A percentile compares a stretch with the other conserved stretches of the same genome.
Conservation (phyloP, 176 grass and related monocot genomes). For the Bromus sterilis region DNA sequence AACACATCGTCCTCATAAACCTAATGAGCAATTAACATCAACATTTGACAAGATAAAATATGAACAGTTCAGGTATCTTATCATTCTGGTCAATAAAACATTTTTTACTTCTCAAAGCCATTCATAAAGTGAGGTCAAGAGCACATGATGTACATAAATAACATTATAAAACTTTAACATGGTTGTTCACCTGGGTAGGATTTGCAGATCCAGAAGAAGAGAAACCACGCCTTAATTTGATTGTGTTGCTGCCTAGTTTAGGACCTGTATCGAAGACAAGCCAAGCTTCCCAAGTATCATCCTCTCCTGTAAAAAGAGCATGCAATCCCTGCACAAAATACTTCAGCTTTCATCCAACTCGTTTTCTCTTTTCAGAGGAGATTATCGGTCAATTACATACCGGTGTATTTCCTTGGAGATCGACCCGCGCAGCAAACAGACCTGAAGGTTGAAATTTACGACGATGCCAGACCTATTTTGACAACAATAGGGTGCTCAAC, state of each 20-base stretch:
- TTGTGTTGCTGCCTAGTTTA: conserved; percentile 50
- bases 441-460: conserved; percentile 96
- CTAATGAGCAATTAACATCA: not conserved
- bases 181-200: conserved; percentile 64
- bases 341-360: conserved; percentile 18
- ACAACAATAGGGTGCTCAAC: conserved; percentile 27
- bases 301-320: conserved; percentile 91
- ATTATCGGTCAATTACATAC: conserved; percentile 37
- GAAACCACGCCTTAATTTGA: conserved; percentile 94
- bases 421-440: conserved; percentile 83
- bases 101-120: not conserved
- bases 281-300: conserved; percentile 94
- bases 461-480: conserved; percentile 79
- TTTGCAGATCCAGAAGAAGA: conserved; percentile 63
- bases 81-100: not conserved
- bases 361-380: not conserved
- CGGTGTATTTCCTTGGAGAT: conserved; percentile 62
- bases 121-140: not conserved
- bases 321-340: conserved; percentile 59
- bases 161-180: conserved; percentile 10
- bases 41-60: not conserved
- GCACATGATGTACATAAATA: conserved; percentile 4
- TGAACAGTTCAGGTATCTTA: conserved; percentile 1
- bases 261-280: conserved; percentile 76
- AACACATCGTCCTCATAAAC: not conserved